phyloP scores from a whole-genome alignment of 1,284 basidiomycete genomes.

The Moesziomyces antarcticus region DNA sequence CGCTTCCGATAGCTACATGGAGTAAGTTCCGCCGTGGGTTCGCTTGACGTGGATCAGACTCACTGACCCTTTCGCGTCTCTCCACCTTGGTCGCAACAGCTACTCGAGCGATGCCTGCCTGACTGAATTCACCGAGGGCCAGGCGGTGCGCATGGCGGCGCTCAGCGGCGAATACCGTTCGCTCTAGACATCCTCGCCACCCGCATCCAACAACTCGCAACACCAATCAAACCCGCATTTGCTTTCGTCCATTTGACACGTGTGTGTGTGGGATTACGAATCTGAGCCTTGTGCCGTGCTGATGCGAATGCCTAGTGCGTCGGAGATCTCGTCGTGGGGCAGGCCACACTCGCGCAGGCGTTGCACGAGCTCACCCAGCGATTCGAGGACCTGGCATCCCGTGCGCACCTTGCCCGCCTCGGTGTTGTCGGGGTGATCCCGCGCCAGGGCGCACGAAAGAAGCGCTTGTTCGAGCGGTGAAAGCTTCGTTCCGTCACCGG shows the following conservation, averaged over 20 bases:
- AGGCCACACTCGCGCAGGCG: slow-evolving; percentile 18
- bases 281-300: background rate
- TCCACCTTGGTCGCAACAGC: slow-evolving; percentile 4
- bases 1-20: slow-evolving; percentile 39
- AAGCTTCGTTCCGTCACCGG: background rate
- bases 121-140: slow-evolving; percentile 48
- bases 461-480: slow-evolving; percentile 18
- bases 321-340: slow-evolving; percentile 24
- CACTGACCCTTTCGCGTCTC: background rate
- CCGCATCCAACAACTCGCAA: background rate
- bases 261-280: background rate
- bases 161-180: slow-evolving; percentile 30
- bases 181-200: slow-evolving; percentile 3
- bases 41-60: background rate
- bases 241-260: background rate
- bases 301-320: slow-evolving; percentile 19
- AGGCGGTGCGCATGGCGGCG: slow-evolving; percentile 47
- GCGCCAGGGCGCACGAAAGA: slow-evolving; percentile 27
- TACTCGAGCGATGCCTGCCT: slow-evolving; percentile 49
- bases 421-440: slow-evolving; percentile 15
- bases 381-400: slow-evolving; percentile 42
- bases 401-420: slow-evolving; percentile 26
- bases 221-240: background rate
- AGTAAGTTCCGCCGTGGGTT: slow-evolving; percentile 29
- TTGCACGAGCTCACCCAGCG: slow-evolving; percentile 33